phyloP scores from a whole-genome alignment of 805 yeast genomes.

The Candida verbasci region DNA sequence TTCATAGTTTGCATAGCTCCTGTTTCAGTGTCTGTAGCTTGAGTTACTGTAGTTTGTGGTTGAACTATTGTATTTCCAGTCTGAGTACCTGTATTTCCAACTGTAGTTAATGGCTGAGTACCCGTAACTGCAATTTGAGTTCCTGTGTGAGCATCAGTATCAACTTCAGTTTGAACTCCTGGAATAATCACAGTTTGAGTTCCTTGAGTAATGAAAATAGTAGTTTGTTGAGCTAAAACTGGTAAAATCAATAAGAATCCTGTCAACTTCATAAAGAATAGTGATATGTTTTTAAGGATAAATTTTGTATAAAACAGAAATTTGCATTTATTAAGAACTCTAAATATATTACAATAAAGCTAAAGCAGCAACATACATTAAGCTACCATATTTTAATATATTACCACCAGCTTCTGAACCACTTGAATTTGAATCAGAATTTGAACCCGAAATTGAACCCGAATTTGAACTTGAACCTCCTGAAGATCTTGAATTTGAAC shows the following conservation, averaged over 20 bases:
- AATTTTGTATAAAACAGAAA: conserved; percentile 1
- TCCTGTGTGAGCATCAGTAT: neutral
- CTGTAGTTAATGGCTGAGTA: neutral
- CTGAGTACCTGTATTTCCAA: neutral
- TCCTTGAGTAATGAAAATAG: conserved; percentile 5
- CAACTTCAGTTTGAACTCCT: neutral
- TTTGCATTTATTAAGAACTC: no score
- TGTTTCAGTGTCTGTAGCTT: neutral
- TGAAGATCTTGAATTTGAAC: neutral
- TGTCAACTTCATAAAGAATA: conserved; percentile 1
- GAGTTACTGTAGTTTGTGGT: neutral
- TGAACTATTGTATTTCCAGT: no score
- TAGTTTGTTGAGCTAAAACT: conserved; percentile 2
- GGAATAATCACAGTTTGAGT: conserved; percentile 5
- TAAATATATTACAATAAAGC: conserved; percentile 5
- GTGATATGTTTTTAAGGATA: neutral
- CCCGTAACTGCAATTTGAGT: neutral
- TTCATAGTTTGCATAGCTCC: no score
- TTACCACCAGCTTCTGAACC: conserved; percentile 1
- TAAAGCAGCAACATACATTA: conserved; percentile 8
- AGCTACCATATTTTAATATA: conserved; percentile 2
- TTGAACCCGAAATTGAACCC: no score
- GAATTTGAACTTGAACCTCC: no score
- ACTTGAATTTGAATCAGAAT: no score
- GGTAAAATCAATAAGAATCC: neutral